Base-by-base conservation (phyloP, 345 rosid species). In the Geranium brycei region DNA sequence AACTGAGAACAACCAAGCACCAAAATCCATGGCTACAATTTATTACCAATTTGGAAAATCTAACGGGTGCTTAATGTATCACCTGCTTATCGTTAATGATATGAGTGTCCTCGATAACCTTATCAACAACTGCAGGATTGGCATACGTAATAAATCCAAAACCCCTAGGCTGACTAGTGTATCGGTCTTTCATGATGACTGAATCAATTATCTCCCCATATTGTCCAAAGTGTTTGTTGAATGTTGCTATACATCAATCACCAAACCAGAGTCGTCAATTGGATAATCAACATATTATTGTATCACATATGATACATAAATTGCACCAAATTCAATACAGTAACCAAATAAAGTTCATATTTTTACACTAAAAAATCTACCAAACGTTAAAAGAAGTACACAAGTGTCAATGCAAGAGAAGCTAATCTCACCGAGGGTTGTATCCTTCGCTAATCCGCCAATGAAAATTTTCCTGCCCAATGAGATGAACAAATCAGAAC, bases 61-160 rank as follows among this genome's bases (percentile, higher is more conserved):
- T 0, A 35, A 35, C 41, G 0, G 10, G 41, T 4, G 1, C 10
- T 59, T 8, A 53, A 17, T 28, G 2, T 57, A 51, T 58, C 75
- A 89, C 98, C 90, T 89, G 95, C 68, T 92, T 92, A 11, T 87
- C 98, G 72, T 86, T 85, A 70, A 87, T 76, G 69, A 81, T 60
- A 71, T 93, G 96, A 13, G 68, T 63, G 30, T 90, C 96, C 65
- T 88, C 87, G 30, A 90, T 87, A 53, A 90, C 97, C 80, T 86
- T 86, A 65, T 90, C 97, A 3, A 90, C 97, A 60, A 83, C 96
- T 31, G 82, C 72, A 56, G 99, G 79, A 72, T 93, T 97, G 14
- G 96, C 90, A 70, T 75, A 90, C 4, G 96, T 93, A 16, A 93
- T 82, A 73, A 93, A 93, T 30, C 99, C 97, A 62, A 93, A 90